Base-by-base conservation (phyloP, 179 eudicot species). In the Pouteria campechiana region DNA sequence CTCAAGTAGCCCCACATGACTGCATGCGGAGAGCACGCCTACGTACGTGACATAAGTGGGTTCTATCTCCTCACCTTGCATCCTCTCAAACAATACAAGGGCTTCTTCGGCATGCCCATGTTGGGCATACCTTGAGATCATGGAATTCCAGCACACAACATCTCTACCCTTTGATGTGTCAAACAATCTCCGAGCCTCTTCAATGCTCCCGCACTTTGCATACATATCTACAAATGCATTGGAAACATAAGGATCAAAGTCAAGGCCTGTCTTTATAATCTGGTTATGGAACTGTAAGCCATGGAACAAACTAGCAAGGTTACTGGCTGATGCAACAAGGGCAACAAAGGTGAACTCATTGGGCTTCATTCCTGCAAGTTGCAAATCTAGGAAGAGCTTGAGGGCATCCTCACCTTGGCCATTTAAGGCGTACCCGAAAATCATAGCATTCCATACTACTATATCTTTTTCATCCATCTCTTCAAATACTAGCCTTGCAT, bases 401-500 rank as follows among this genome's bases (percentile, higher is more conserved):
- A 79, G 55, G 41, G 83, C 81, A 27, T 70, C 74, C 55, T 75
- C 81, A 35, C 48, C 65, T 75, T 78, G 74, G 46, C 46, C 46
- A 50, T 55, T 55, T 28, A 61, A 75, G 12, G 69, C 41, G 50
- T 75, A 78, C 22, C 88, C 88, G 36, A 48, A 75, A 43, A 82
- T 33, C 87, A 79, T 74, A 40, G 87, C 71, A 60, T 79, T 79
- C 88, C 83, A 82, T 11, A 75, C 74, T 17, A 78, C 93, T 19
- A 67, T 55, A 60, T 82, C 83, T 47, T 67, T 82, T 14, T 64
- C 68, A 31, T 29, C 31, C 43, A 72, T 61, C 63, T 75, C 93
- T 32, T 64, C 72, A 53, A 79, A 82, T 17, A 65, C 62, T 38
- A 56, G 66, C 38, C 78, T 62, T 42, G 83, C 93, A 44, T 82